Conservation (phyloP, 2,329 filamentous ascomycete species). For the Fonsecaea multimorphosa region DNA sequence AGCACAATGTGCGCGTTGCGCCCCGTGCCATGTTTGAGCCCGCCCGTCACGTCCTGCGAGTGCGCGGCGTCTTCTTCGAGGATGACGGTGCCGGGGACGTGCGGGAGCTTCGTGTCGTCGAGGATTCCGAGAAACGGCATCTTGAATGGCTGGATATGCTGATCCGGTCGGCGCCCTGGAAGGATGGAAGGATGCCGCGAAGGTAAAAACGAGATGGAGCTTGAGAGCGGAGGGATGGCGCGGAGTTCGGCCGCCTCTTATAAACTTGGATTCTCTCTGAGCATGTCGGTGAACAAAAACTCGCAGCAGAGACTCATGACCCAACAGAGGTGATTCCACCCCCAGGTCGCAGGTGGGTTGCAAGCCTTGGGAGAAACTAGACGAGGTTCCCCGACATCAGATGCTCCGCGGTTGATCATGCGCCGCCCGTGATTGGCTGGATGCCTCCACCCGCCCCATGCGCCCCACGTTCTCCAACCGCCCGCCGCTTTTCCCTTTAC, state of each 20-base stretch:
- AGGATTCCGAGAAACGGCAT: conserved; percentile 40
- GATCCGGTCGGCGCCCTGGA: background rate
- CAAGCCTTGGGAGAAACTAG: background rate
- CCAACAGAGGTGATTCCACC: background rate
- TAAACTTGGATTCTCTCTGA: background rate
- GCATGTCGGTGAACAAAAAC: background rate
- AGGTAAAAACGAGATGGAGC: background rate
- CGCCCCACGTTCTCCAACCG: conserved; percentile 1
- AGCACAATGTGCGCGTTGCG: conserved; percentile 42
- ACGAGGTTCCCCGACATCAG: background rate
- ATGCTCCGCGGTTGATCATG: background rate
- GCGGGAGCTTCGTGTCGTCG: conserved; percentile 43
- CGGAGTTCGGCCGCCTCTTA: conserved; percentile 4
- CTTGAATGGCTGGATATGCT: conserved; percentile 11
- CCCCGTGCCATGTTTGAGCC: conserved; percentile 32
- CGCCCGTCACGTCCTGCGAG: conserved; percentile 22
- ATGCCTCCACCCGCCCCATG: background rate
- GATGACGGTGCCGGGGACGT: conserved; percentile 45
- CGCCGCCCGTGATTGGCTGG: background rate
- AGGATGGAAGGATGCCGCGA: background rate
- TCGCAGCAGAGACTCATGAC: background rate
- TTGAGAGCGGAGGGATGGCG: background rate
- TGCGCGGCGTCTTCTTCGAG: conserved; percentile 29
- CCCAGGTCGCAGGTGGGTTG: background rate
- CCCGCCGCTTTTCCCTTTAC: background rate